Evolutionary conservation across 106 monocot genomes (phyloP).

Genomic region (Dendrobium officinale): DNA sequence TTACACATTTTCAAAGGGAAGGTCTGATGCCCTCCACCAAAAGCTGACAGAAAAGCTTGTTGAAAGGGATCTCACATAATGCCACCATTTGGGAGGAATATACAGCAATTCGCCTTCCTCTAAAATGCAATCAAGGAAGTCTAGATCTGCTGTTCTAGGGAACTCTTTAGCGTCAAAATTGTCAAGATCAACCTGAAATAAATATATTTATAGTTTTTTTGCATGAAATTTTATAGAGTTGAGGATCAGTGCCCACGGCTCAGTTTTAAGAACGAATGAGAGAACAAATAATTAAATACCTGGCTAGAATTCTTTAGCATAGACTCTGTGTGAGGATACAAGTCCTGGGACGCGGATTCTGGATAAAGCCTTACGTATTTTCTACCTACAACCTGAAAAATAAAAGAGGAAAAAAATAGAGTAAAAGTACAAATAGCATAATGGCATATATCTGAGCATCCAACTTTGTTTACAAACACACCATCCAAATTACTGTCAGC

Average conservation of each 20-base stretch:
- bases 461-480: too few species aligned
- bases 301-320: constrained; percentile 93
- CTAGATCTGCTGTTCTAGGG: constrained; percentile 51
- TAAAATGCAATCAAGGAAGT: constrained; percentile 64
- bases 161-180: constrained; percentile 43
- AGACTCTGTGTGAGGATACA: constrained; percentile 76
- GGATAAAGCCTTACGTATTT: constrained; percentile 94
- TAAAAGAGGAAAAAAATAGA: background rate
- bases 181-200: constrained; percentile 79
- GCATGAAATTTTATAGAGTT: background rate
- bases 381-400: constrained; percentile 75
- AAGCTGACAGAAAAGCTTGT: constrained; percentile 93
- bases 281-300: constrained; percentile 22
- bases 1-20: background rate
- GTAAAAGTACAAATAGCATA: constrained; percentile 5
- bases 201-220: background rate
- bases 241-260: background rate
- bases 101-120: constrained; percentile 79
- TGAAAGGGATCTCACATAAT: constrained; percentile 71
- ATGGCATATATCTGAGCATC: background rate
- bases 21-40: constrained; percentile 51
- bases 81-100: constrained; percentile 86
- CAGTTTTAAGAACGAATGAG: background rate
- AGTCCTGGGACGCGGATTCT: constrained; percentile 44
- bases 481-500: background rate